A percentile compares a stretch with the other conserved stretches of the same genome.
phyloP scores from a whole-genome alignment of 495 filamentous ascomycete species.

The Trichocladium uniseriatum region DNA sequence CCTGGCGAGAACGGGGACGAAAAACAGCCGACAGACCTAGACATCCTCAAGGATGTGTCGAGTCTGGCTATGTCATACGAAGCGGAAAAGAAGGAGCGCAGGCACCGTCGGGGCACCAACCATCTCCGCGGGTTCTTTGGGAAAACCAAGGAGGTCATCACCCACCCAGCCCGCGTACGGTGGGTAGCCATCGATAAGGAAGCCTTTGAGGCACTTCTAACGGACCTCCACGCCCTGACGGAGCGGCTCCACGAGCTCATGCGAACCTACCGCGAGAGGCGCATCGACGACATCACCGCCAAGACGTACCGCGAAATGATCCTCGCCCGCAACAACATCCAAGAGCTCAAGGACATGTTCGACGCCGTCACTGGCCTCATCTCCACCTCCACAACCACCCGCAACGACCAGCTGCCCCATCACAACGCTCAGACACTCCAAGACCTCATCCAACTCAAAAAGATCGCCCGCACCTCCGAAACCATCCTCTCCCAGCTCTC shows the following conservation, averaged over 20 bases:
- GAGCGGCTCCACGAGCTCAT: conserved; percentile 28
- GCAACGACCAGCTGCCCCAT: conserved; percentile 3
- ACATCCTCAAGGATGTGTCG: conserved; percentile 21
- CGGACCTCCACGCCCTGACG: conserved; percentile 24
- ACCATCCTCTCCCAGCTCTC: conserved; percentile 18
- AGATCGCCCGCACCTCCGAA: conserved; percentile 20
- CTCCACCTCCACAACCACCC: conserved; percentile 11
- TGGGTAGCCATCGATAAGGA: conserved; percentile 26
- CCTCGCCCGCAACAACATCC: conserved; percentile 20
- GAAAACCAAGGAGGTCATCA: conserved; percentile 25
- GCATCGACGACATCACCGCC: conserved; percentile 27
- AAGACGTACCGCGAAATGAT: conserved; percentile 31
- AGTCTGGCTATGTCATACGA: conserved; percentile 26
- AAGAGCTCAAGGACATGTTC: conserved; percentile 23
- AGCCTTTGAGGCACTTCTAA: conserved; percentile 19
- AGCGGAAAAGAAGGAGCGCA: conserved; percentile 16
- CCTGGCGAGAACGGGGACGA: conserved; percentile 1
- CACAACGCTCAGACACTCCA: conserved; percentile 20
- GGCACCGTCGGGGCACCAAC: conserved; percentile 15
- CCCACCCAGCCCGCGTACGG: conserved; percentile 22
- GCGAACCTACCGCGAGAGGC: conserved; percentile 15
- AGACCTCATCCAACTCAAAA: conserved; percentile 24
- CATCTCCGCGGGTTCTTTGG: conserved; percentile 21
- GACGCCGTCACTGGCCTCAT: conserved; percentile 19
- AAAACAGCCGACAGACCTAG: conserved; percentile 9